Conservation (phyloP, 1,139 yeast species). For the Debaryomyces fabryi region DNA sequence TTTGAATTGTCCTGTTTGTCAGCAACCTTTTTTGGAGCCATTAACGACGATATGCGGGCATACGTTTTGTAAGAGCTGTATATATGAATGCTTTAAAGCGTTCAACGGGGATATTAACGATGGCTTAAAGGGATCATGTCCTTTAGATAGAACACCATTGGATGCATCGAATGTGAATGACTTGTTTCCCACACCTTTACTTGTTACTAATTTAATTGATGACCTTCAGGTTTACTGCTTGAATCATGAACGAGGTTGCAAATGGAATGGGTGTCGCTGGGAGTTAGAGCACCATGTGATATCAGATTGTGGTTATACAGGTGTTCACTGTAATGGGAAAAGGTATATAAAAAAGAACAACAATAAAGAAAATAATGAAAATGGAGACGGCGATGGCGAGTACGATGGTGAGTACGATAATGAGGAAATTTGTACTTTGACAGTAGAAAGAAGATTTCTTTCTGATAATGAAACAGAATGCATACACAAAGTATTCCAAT, state of each 20-base stretch:
- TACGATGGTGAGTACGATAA: conserved; percentile 11
- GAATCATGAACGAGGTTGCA: conserved; percentile 57
- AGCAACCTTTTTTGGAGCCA: conserved; percentile 57
- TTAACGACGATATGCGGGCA: conserved; percentile 62
- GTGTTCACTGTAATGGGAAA: conserved; percentile 46
- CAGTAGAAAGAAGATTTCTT: conserved; percentile 27
- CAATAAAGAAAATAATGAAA: conserved; percentile 5
- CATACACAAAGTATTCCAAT: conserved; percentile 39
- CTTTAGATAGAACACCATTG: conserved; percentile 61
- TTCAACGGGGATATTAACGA: conserved; percentile 12
- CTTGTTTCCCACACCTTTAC: conserved; percentile 62
- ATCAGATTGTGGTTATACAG: conserved; percentile 53
- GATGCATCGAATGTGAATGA: conserved; percentile 42
- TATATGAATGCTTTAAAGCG: conserved; percentile 49
- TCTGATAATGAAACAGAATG: conserved; percentile 21
- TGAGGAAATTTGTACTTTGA: conserved; percentile 17
- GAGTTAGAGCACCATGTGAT: conserved; percentile 54
- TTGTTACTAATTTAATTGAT: conserved; percentile 62
- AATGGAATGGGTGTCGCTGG: conserved; percentile 64
- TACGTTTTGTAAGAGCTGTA: conserved; percentile 57
- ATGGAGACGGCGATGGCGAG: conserved; percentile 6
- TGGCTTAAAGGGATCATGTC: conserved; percentile 48
- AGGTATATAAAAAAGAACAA: conserved; percentile 13
- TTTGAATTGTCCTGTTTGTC: conserved; percentile 59
- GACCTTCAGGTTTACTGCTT: conserved; percentile 62